Evolutionary conservation across 2,329 filamentous ascomycete genomes (phyloP).

Genomic region (Ploettnerulaceae sp.): DNA sequence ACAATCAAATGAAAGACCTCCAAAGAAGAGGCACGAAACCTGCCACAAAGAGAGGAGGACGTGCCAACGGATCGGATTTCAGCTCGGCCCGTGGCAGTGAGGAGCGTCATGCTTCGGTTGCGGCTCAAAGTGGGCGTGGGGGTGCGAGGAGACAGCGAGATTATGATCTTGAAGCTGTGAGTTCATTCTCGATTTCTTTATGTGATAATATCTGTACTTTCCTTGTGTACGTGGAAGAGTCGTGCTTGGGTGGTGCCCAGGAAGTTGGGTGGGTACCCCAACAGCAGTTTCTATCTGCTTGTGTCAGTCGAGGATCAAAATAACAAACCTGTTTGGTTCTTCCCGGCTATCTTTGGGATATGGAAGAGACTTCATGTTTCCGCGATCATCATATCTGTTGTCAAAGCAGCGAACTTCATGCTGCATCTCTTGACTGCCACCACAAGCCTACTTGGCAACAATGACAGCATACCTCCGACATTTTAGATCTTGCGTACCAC

Average conservation of each 20-base stretch:
- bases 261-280: background rate
- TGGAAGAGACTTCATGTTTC: no score
- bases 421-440: background rate
- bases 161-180: conserved; percentile 77
- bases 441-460: background rate
- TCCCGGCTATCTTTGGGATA: no score
- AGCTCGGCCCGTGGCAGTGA: conserved; percentile 70
- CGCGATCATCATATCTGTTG: no score
- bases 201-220: conserved; percentile 20
- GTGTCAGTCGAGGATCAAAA: background rate
- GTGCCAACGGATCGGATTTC: conserved; percentile 49
- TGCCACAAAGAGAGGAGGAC: conserved; percentile 47
- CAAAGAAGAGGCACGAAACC: conserved; percentile 36
- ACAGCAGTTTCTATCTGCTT: background rate
- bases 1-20: conserved; percentile 56
- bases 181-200: conserved; percentile 32
- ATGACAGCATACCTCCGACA: background rate
- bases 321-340: background rate
- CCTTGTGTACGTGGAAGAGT: background rate
- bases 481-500: no score
- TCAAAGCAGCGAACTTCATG: background rate
- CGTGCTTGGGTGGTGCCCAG: background rate
- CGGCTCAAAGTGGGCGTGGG: conserved; percentile 58
- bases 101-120: conserved; percentile 61
- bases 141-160: conserved; percentile 69